phyloP scores from a whole-genome alignment of 163 green algal species.

The Coccomyxa subellipsoidea region DNA sequence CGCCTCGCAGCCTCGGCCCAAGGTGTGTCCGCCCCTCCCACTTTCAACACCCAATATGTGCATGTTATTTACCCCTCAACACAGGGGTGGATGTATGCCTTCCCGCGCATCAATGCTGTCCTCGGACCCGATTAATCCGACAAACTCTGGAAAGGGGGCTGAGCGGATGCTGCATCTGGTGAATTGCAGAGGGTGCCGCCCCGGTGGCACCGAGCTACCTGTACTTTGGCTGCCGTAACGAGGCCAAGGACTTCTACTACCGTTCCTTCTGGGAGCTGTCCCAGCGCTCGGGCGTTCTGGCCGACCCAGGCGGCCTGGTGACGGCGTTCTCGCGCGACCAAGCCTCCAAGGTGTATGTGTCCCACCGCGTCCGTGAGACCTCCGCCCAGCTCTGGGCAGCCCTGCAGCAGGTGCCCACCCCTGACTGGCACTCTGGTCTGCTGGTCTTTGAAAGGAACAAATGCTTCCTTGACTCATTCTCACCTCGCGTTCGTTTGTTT shows the following conservation, averaged over 20 bases:
- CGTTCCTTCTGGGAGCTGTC: slow-evolving; percentile 63
- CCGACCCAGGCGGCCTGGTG: slow-evolving; percentile 41
- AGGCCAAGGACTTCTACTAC: slow-evolving; percentile 76
- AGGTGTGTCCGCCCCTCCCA: background rate
- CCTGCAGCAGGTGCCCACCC: slow-evolving; percentile 39
- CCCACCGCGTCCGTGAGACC: slow-evolving; percentile 67
- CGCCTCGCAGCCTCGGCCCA: slow-evolving; percentile 16
- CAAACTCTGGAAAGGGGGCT: too few relatives aligned
- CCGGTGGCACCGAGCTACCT: slow-evolving; percentile 54
- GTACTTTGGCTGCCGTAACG: slow-evolving; percentile 79
- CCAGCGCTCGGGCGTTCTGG: slow-evolving; percentile 44
- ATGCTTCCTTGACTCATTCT: too few relatives aligned
- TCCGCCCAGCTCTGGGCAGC: slow-evolving; percentile 61
- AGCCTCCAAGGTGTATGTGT: slow-evolving; percentile 77
- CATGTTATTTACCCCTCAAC: too few relatives aligned
- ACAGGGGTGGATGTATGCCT: too few relatives aligned
- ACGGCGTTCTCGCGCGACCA: slow-evolving; percentile 75
- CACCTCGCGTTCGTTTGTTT: too few relatives aligned
- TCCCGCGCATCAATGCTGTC: too few relatives aligned
- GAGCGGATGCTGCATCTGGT: too few relatives aligned
- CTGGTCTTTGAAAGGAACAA: too few relatives aligned
- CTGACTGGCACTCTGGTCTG: background rate
- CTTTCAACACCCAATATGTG: too few relatives aligned
- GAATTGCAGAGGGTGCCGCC: slow-evolving; percentile 1
- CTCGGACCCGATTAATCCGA: too few relatives aligned